phyloP scores from a whole-genome alignment of 2,329 filamentous ascomycete species.

The Colletotrichum salicis region DNA sequence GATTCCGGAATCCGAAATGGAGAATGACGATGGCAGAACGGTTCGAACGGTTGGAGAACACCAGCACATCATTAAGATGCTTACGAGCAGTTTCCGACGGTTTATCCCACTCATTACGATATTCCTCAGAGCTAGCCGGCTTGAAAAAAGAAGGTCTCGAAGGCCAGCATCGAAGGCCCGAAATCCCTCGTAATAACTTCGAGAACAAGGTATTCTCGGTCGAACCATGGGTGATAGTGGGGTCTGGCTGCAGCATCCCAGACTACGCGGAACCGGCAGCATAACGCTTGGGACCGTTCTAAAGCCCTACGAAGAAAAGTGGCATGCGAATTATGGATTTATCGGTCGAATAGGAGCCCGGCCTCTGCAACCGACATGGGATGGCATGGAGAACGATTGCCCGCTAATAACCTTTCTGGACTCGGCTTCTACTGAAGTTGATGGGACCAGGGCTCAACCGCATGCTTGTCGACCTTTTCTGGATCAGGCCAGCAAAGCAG shows the following conservation, averaged over 20 bases:
- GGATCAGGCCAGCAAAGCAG: slow-evolving; percentile 25
- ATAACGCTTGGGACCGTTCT: slow-evolving; percentile 27
- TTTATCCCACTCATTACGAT: background rate
- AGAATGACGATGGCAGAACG: background rate
- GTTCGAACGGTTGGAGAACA: background rate
- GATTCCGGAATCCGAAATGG: background rate
- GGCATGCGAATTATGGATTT: slow-evolving; percentile 16
- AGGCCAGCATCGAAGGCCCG: slow-evolving; percentile 7
- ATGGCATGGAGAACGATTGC: slow-evolving; percentile 35
- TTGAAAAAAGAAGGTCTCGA: slow-evolving; percentile 6
- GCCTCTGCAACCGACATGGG: slow-evolving; percentile 29
- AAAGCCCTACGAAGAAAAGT: slow-evolving; percentile 34
- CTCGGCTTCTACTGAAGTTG: slow-evolving; percentile 20
- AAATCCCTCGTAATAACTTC: slow-evolving; percentile 23
- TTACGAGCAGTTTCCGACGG: slow-evolving; percentile 1
- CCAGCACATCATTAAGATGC: background rate
- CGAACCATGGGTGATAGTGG: slow-evolving; percentile 25
- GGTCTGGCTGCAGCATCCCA: slow-evolving; percentile 4
- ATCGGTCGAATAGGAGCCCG: slow-evolving; percentile 23
- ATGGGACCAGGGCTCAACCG: slow-evolving; percentile 16
- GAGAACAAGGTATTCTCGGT: slow-evolving; percentile 17
- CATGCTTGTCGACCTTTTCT: slow-evolving; percentile 27
- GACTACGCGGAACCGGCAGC: slow-evolving; percentile 33
- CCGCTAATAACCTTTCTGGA: slow-evolving; percentile 32
- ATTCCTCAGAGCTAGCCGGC: background rate